phyloP scores from a whole-genome alignment of 176 grass and related monocot genomes.

The Olyra latifolia region DNA sequence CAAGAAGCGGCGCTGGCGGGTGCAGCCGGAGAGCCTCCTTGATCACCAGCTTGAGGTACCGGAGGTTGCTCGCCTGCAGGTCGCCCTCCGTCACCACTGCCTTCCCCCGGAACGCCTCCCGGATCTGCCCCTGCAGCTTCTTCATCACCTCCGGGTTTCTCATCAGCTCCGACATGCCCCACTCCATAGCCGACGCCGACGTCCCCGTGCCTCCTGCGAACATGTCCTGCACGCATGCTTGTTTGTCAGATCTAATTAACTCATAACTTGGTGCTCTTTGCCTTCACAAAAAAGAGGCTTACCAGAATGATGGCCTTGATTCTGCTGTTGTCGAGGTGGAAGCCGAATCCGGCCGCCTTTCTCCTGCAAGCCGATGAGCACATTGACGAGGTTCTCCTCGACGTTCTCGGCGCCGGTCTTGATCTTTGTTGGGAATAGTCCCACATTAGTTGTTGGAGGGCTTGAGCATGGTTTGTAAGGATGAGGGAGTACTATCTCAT shows the following conservation, averaged over 20 bases:
- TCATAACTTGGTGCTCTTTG: no score
- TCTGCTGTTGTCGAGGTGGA: conserved; percentile 41
- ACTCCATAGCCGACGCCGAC: conserved; percentile 48
- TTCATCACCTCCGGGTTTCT: conserved; percentile 47
- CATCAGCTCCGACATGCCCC: conserved; percentile 81
- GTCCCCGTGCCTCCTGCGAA: conserved; percentile 57
- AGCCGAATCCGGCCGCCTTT: conserved; percentile 34
- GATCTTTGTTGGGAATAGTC: no score
- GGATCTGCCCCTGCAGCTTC: conserved; percentile 61
- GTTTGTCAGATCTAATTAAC: no score
- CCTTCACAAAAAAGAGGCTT: no score
- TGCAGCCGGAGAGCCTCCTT: conserved; percentile 68
- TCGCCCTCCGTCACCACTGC: conserved; percentile 31
- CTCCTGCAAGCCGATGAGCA: conserved; percentile 51
- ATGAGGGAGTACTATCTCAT: no score
- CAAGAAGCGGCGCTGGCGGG: conserved; percentile 55
- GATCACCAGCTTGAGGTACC: conserved; percentile 68
- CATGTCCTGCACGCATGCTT: conserved; percentile 39
- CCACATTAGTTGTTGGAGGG: no score
- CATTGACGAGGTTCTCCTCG: conserved; percentile 53
- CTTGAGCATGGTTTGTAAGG: no score
- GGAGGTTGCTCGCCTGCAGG: conserved; percentile 34
- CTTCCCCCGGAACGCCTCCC: conserved; percentile 29
- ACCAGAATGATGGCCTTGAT: conserved; percentile 64
- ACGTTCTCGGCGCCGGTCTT: conserved; percentile 9